Conservation (phyloP, 2,329 filamentous ascomycete genomes). For the Cytospora mali region DNA sequence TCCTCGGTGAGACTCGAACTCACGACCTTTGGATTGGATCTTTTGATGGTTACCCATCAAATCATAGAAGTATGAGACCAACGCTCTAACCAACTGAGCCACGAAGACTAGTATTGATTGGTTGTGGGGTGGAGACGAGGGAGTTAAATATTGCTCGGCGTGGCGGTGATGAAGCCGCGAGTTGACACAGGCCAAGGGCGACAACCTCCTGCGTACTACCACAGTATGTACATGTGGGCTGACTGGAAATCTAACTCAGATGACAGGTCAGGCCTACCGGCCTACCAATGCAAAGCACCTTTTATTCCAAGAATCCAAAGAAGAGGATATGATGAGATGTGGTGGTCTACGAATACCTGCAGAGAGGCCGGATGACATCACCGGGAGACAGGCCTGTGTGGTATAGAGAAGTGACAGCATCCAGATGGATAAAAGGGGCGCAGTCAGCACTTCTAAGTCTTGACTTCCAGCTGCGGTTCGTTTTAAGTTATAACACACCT, state of each 20-base stretch:
- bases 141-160: background rate
- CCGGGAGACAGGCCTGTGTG: no score
- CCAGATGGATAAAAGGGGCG: background rate
- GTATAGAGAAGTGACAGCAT: background rate
- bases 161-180: background rate
- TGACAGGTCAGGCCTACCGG: no score
- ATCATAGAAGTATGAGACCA: conserved; percentile 38
- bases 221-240: no score
- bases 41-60: conserved; percentile 20
- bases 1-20: conserved; percentile 40
- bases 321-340: no score
- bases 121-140: background rate
- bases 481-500: background rate
- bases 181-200: background rate
- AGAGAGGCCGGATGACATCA: no score
- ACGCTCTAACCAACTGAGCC: conserved; percentile 46
- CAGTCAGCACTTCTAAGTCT: background rate
- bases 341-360: no score
- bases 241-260: no score
- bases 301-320: no score
- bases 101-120: conserved; percentile 32
- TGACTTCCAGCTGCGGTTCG: background rate
- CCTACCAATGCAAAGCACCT: no score
- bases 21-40: conserved; percentile 45
- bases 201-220: no score